Evolutionary conservation across 768 basidiomycete genomes (phyloP), one percentile per base, ranked within the genome.

Genomic region (Leccinum uliginosum): DNA sequence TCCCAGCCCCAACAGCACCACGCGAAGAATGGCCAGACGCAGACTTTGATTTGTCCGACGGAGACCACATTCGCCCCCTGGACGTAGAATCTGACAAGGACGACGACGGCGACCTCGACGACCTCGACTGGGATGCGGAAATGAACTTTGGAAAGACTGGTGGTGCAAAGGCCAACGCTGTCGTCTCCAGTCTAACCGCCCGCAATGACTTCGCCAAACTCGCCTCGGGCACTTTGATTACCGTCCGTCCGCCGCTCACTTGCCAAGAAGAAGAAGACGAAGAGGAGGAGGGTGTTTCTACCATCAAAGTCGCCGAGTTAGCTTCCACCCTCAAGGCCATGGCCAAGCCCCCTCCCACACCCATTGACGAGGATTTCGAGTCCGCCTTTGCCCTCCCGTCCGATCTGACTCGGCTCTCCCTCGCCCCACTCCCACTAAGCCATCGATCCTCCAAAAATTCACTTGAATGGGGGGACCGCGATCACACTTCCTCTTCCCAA

Each of bases 11-110:
- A 12, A 74, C 80, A 47, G 75, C 79, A 59, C 72, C 75, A 54
- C 80, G 82, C 60, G 90, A 93, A 73, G 89, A 91, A 75, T 93
- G 91, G 90, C 80, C 83, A 45, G 91, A 93, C 71, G 87, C 87
- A 59, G 91, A 93, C 73, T 92, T 93, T 68, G 91, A 91, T 69
- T 75, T 93, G 21, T 85, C 87, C 54, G 91, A 93, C 49, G 90
- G 83, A 44, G 81, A 81, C 49, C 77, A 83, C 50, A 80, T 90
- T 51, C 83, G 86, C 62, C 72, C 85, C 35, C 79, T 78, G 24
- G 81, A 78, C 61, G 71, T 74, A 17, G 81, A 81, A 60, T 79
- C 80, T 21, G 86, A 87, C 77, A 86, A 80, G 73, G 83, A 84
- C 57, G 78, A 83, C 50, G 81, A 82, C 51, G 80, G 81, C 43